Conservation (phyloP, 2,329 filamentous ascomycete genomes). For the Aureobasidium sp. region DNA sequence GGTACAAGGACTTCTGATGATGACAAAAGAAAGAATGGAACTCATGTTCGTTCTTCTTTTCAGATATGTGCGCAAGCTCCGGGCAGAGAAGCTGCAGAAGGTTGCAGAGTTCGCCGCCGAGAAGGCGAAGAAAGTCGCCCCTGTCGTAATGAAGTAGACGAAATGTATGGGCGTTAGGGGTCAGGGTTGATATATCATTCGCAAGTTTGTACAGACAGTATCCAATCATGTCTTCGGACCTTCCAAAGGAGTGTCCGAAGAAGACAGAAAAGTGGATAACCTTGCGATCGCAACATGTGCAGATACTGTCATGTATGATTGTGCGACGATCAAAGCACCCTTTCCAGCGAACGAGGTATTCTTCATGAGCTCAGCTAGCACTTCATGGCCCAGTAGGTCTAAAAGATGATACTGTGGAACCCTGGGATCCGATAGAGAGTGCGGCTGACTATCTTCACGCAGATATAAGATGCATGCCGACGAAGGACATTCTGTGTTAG, state of each 20-base stretch:
- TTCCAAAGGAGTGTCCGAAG: not conserved
- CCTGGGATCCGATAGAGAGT: too few relatives aligned
- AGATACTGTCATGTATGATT: constrained; percentile 12
- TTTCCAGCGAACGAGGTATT: not conserved
- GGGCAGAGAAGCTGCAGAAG: constrained; percentile 62
- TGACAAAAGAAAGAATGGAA: constrained; percentile 96
- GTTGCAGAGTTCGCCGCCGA: constrained; percentile 56
- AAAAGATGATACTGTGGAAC: not conserved
- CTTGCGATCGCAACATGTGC: constrained; percentile 1
- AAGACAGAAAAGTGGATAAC: not conserved
- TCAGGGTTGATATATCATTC: not conserved
- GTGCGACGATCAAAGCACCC: not conserved
- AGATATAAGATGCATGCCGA: not conserved
- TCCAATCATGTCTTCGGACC: not conserved
- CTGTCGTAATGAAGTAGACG: constrained; percentile 40
- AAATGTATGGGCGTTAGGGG: not conserved
- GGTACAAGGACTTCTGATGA: constrained; percentile 96
- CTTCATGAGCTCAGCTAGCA: not conserved
- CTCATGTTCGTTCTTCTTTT: constrained; percentile 80
- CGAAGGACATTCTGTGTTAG: not conserved
- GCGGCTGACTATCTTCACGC: not conserved
- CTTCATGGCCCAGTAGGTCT: not conserved
- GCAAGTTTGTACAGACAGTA: not conserved
- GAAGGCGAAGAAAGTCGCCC: constrained; percentile 46
- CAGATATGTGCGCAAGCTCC: constrained; percentile 67